Base-by-base conservation (phyloP, 768 basidiomycete species). In the Astraeus odoratus region DNA sequence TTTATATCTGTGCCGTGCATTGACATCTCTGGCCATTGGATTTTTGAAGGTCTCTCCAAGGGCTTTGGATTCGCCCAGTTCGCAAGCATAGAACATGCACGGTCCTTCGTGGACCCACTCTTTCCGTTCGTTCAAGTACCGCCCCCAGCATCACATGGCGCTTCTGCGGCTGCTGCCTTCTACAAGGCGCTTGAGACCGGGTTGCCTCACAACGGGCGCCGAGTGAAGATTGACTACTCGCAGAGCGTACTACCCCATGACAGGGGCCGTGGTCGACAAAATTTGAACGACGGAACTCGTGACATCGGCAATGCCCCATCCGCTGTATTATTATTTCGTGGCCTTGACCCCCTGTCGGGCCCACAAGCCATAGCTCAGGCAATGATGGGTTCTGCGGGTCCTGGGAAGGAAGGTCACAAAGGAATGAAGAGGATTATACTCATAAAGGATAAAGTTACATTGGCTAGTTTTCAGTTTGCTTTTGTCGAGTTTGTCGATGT, bases 11-110 rank as follows among this genome's bases (percentile, higher is more conserved):
- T 73, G 70, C 77, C 63, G 71, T 73, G 70, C 80, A 83, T 87
- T 90, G 71, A 87, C 83, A 65, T 81, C 70, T 66, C 60, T 75
- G 71, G 73, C 70, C 67, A 50, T 80, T 80, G 69, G 72, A 76
- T 78, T 78, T 69, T 79, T 69, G 67, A 82, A 92, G 90, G 90
- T 81, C 69, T 76, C 51, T 94, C 94, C 44, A 95, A 95, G 68
- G 87, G 90, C 59, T 97, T 97, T 62, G 96, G 93, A 47, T 99
- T 99, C 66, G 94, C 91, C 57, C 88, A 92, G 67, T 99, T 99
- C 64, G 69, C 83, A 34, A 82, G 74, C 53, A 73, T 85, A 46
- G 88, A 89, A 55, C 88, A 89, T 47, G 94, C 96, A 16, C 81
- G 85, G 43, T 81, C 86, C 10, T 98, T 97, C 62, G 83, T 99